Conservation (phyloP, 768 basidiomycete species). For the Dentipellis sp. region DNA sequence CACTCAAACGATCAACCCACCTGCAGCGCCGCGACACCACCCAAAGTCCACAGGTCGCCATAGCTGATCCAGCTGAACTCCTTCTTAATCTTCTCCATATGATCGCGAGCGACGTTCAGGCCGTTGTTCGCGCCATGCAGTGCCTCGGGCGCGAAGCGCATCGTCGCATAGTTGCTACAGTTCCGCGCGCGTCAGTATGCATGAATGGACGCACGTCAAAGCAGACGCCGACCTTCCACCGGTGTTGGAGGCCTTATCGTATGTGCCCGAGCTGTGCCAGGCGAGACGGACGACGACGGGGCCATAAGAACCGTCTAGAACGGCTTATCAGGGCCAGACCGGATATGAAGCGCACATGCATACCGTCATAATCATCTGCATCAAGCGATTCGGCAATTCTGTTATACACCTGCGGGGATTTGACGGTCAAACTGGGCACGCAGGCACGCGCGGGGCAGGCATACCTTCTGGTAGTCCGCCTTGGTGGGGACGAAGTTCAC, state of each 20-base stretch:
- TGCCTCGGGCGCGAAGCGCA: constrained; percentile 92
- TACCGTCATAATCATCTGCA: constrained; percentile 78
- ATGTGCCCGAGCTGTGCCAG: constrained; percentile 93
- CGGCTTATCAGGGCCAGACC: constrained; percentile 4
- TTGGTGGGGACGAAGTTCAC: constrained; percentile 67
- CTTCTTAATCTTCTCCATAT: constrained; percentile 82
- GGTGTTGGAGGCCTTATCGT: constrained; percentile 67
- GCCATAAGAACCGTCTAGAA: constrained; percentile 76
- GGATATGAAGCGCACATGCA: constrained; percentile 12
- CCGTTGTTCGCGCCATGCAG: constrained; percentile 80
- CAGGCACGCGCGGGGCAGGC: not conserved
- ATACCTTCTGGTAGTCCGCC: constrained; percentile 85
- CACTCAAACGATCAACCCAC: constrained; percentile 18
- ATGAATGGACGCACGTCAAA: not conserved
- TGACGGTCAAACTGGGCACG: not conserved
- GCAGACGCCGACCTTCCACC: constrained; percentile 58
- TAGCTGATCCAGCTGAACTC: constrained; percentile 93
- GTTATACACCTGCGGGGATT: constrained; percentile 72
- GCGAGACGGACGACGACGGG: constrained; percentile 85
- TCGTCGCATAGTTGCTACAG: constrained; percentile 89
- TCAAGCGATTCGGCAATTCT: constrained; percentile 75
- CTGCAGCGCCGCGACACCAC: constrained; percentile 83
- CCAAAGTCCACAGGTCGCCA: constrained; percentile 96
- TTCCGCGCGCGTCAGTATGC: constrained; percentile 7
- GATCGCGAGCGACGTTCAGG: constrained; percentile 64